A percentile compares a stretch with the other conserved stretches of the same genome.
Evolutionary conservation across 1,284 basidiomycete species (phyloP).

Genomic region (Cystobasidium pallidum): DNA sequence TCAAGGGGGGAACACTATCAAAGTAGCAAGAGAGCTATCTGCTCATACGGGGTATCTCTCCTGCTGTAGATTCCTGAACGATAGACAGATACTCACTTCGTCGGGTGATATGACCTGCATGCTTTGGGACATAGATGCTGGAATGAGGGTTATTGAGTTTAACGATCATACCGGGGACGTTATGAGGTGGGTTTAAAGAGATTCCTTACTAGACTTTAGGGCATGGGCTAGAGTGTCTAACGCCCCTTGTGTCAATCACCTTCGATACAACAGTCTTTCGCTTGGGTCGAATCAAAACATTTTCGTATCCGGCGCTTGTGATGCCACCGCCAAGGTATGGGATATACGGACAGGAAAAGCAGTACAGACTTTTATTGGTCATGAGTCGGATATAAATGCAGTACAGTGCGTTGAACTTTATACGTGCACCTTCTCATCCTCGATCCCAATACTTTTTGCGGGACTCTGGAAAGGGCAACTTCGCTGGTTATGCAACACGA

Average conservation of each 20-base stretch:
- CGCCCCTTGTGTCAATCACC: too few relatives aligned
- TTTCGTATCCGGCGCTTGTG: constrained; percentile 97
- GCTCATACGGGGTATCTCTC: constrained; percentile 97
- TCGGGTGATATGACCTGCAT: constrained; percentile 99
- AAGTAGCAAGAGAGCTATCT: constrained; percentile 77
- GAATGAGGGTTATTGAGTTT: constrained; percentile 92
- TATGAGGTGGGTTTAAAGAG: constrained; percentile 74
- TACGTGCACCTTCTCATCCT: too few relatives aligned
- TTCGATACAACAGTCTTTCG: constrained; percentile 68
- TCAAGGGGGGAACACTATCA: constrained; percentile 60
- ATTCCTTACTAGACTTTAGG: too few relatives aligned
- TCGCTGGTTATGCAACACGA: too few relatives aligned
- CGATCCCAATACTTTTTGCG: too few relatives aligned
- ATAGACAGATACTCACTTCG: constrained; percentile 94
- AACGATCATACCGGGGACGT: constrained; percentile 99
- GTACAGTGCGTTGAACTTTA: constrained; percentile 72
- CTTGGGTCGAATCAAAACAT: constrained; percentile 91
- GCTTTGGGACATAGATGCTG: constrained; percentile 99
- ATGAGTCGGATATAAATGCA: constrained; percentile 98
- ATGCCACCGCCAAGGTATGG: constrained; percentile 97
- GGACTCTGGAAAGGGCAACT: too few relatives aligned
- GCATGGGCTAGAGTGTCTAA: too few relatives aligned
- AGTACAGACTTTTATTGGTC: constrained; percentile 97
- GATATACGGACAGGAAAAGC: constrained; percentile 95
- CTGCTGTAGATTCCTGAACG: constrained; percentile 97